phyloP scores from a whole-genome alignment of 768 basidiomycete species.

The Tremella yokohamensis region DNA sequence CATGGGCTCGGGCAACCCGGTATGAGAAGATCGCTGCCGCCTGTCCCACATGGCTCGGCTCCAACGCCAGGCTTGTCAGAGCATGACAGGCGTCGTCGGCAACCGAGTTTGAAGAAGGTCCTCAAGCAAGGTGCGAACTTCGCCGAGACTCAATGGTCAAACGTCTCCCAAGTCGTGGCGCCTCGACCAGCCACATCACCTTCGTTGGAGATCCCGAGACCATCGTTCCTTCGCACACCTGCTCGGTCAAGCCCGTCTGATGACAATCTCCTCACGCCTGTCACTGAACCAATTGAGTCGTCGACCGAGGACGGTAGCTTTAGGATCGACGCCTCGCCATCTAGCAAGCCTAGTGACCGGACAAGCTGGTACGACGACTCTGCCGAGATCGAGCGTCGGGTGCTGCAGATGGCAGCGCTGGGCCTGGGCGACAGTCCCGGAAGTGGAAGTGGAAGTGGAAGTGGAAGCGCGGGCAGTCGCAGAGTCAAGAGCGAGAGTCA shows the following conservation, averaged over 20 bases:
- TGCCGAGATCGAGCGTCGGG: constrained; percentile 62
- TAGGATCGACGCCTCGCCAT: neutral
- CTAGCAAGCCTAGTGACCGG: constrained; percentile 2
- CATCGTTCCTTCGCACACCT: constrained; percentile 11
- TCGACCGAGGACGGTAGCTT: neutral
- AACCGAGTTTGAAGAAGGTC: constrained; percentile 40
- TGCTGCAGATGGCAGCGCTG: constrained; percentile 78
- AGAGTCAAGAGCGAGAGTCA: constrained; percentile 27
- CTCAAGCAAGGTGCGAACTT: constrained; percentile 29
- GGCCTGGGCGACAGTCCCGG: constrained; percentile 52
- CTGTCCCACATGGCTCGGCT: constrained; percentile 5
- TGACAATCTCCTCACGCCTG: neutral
- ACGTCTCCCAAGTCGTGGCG: constrained; percentile 17
- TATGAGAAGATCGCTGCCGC: constrained; percentile 21
- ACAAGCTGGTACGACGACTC: constrained; percentile 19
- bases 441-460: neutral
- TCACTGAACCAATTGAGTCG: neutral
- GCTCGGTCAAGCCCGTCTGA: neutral
- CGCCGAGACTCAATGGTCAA: constrained; percentile 26
- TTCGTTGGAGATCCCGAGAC: constrained; percentile 20
- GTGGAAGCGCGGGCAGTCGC: constrained; percentile 1
- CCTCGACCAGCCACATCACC: neutral
- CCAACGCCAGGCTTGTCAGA: neutral
- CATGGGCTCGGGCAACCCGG: neutral
- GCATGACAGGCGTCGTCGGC: constrained; percentile 20